Evolutionary conservation across 768 basidiomycete genomes (phyloP), one percentile per base, ranked within the genome.

Genomic region (Suillus clintonianus): DNA sequence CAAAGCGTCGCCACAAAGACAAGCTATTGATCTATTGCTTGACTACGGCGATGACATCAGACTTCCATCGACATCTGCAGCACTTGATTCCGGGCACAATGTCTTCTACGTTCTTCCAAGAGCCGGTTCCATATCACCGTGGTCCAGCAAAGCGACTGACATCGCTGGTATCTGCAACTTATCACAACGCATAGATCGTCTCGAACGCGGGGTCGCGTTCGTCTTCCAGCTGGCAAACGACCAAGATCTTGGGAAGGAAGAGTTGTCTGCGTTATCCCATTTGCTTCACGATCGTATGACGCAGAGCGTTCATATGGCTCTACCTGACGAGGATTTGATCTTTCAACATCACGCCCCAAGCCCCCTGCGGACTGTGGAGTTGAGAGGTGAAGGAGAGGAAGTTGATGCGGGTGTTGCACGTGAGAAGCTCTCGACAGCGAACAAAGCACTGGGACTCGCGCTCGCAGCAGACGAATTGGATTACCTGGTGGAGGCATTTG

Each of bases 121-220:
- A 63, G 83, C 87, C 9, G 96, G 97, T 4, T 95, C 96, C 4
- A 90, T 99, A 70, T 98, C 97, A 5, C 96, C 97, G 2, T 99
- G 97, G 97, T 98, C 97, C 6, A 97, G 93, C 77, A 99, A 99
- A 78, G 97, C 97, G 2, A 98, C 97, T 0, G 96, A 99, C 74
- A 99, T 99, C 61, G 86, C 96, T 24, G 79, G 79, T 10, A 86
- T 98, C 59, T 99, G 97, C 79, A 90, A 89, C 60, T 87, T 99
- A 2, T 86, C 83, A 22, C 73, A 76, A 3, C 81, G 88, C 60
- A 78, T 99, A 59, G 85, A 90, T 65, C 86, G 97, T 43, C 78
- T 99, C 62, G 97, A 99, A 74, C 87, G 97, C 22, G 96, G 97
- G 4, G 68, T 87, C 22, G 86, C 83, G 6, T 94, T 89, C 69